These are phyloP conservation scores for Gentiana straminea DNA, from an alignment of 257 asterid genomes.

Conservation along the genomic window DNA sequence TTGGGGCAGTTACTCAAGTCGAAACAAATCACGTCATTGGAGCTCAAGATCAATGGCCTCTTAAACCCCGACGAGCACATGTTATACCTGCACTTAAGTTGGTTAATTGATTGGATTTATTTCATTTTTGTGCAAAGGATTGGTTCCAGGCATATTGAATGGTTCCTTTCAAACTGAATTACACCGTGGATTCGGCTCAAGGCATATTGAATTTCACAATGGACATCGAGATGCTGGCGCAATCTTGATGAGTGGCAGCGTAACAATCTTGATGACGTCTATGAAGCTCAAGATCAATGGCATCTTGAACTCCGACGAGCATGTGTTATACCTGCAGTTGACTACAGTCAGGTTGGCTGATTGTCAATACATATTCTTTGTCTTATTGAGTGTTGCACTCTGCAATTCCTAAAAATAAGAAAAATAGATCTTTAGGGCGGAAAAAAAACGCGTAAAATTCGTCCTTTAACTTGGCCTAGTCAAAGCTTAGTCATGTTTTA, in stretches of 20 bases:
- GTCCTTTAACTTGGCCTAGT: too few relatives aligned
- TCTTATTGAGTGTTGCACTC: too few relatives aligned
- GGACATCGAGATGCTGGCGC: slow-evolving; percentile 91
- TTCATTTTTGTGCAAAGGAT: too few relatives aligned
- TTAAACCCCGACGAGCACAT: slow-evolving; percentile 81
- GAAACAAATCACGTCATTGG: slow-evolving; percentile 66
- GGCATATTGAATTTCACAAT: slow-evolving; percentile 88
- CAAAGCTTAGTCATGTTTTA: too few relatives aligned
- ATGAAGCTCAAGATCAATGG: slow-evolving; percentile 97
- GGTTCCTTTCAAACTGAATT: slow-evolving; percentile 78
- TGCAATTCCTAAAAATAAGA: too few relatives aligned
- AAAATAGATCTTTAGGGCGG: too few relatives aligned
- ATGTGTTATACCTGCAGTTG: slow-evolving; percentile 87
- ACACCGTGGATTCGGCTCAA: slow-evolving; percentile 78
- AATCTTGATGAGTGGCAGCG: slow-evolving; percentile 96
- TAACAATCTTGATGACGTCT: slow-evolving; percentile 58
- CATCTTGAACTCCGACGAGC: slow-evolving; percentile 87
- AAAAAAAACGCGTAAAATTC: too few relatives aligned
- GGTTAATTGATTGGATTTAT: too few relatives aligned
- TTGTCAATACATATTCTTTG: too few relatives aligned
- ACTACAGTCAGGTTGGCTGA: slow-evolving; percentile 58
- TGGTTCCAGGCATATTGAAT: slow-evolving; percentile 70
- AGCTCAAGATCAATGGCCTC: slow-evolving; percentile 97
- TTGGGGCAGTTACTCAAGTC: slow-evolving; percentile 67
- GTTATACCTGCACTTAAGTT: slow-evolving; percentile 88